Evolutionary conservation across 345 rosid genomes (phyloP).

Genomic region (Mallotus nudiflorus): DNA sequence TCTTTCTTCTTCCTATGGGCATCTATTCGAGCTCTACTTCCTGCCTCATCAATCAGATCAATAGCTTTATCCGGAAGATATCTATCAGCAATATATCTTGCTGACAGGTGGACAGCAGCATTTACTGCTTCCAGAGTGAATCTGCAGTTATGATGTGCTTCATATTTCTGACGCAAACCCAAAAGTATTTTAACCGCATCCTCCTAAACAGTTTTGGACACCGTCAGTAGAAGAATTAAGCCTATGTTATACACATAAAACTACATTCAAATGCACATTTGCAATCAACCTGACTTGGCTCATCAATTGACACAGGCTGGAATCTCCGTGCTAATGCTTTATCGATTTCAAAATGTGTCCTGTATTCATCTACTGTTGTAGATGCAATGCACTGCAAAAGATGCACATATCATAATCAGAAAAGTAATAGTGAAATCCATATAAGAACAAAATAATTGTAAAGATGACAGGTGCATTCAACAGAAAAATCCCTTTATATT

Average conservation of each 20-base stretch:
- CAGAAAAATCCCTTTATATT: neutral
- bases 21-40: constrained; percentile 90
- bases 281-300: constrained; percentile 80
- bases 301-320: constrained; percentile 86
- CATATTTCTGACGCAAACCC: constrained; percentile 89
- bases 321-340: constrained; percentile 95
- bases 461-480: neutral
- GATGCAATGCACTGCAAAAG: constrained; percentile 91
- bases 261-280: constrained; percentile 10
- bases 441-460: neutral
- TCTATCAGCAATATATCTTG: constrained; percentile 88
- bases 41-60: constrained; percentile 97
- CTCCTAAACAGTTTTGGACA: constrained; percentile 52
- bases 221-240: constrained; percentile 24
- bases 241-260: neutral
- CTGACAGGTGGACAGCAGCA: constrained; percentile 86
- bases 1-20: constrained; percentile 85
- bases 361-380: constrained; percentile 83
- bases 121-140: constrained; percentile 80
- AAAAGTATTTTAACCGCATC: constrained; percentile 82
- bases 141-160: constrained; percentile 84
- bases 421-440: neutral
- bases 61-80: constrained; percentile 98
- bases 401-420: constrained; percentile 5
- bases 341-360: constrained; percentile 87